Conservation (phyloP, 1,284 basidiomycete species). For the Microbotryum lychnidis-dioicae region DNA sequence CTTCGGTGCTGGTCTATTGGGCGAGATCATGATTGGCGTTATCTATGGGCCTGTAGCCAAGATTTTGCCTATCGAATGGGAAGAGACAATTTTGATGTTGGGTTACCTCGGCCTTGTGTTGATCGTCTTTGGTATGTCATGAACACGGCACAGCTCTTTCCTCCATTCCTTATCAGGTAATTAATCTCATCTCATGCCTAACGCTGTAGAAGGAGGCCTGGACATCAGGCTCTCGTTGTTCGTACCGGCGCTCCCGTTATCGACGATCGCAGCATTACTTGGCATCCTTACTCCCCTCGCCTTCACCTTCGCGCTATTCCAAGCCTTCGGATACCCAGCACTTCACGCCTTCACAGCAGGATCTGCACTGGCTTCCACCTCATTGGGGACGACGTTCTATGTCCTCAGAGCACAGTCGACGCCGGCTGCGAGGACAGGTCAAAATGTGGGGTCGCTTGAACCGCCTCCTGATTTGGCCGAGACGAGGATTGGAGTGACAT, state of each 20-base stretch:
- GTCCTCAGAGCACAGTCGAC: slow-evolving; percentile 38
- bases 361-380: slow-evolving; percentile 49
- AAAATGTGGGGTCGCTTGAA: no score
- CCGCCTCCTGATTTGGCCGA: slow-evolving; percentile 40
- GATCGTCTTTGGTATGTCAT: slow-evolving; percentile 44
- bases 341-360: slow-evolving; percentile 50
- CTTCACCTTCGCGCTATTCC: slow-evolving; percentile 32
- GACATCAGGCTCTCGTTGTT: slow-evolving; percentile 44
- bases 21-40: slow-evolving; percentile 48
- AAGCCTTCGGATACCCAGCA: slow-evolving; percentile 37
- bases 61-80: slow-evolving; percentile 44
- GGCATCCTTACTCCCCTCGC: slow-evolving; percentile 48
- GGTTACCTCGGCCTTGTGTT: slow-evolving; percentile 52
- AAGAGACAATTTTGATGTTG: slow-evolving; percentile 45
- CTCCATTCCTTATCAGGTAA: no score
- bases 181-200: not conserved
- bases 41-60: slow-evolving; percentile 47
- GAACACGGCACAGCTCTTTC: not conserved
- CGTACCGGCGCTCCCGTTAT: slow-evolving; percentile 44
- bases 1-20: slow-evolving; percentile 42
- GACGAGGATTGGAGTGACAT: slow-evolving; percentile 47
- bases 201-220: slow-evolving; percentile 44
- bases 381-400: slow-evolving; percentile 50
- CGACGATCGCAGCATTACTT: slow-evolving; percentile 44
- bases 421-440: slow-evolving; percentile 7